A percentile compares a stretch with the other conserved stretches of the same genome.
Conservation (phyloP, 176 grass and related monocot species). For the Neostapfia colusana region DNA sequence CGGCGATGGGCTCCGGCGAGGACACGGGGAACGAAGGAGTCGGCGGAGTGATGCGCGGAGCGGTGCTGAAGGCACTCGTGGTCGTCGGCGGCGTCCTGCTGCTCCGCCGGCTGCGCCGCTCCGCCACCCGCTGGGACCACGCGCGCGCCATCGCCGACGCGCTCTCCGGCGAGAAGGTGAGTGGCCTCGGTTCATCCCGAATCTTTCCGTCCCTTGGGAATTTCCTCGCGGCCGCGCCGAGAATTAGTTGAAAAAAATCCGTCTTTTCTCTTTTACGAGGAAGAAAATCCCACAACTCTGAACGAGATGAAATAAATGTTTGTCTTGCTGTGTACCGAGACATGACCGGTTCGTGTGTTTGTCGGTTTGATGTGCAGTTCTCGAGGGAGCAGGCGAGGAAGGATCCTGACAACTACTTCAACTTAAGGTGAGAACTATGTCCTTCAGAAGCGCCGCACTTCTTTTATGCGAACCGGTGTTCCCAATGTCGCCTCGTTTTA, state of each 20-base stretch:
- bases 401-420: slow-evolving; percentile 88
- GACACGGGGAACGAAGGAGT: slow-evolving; percentile 39
- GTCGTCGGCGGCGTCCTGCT: slow-evolving; percentile 74
- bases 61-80: slow-evolving; percentile 79
- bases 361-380: slow-evolving; percentile 58
- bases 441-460: slow-evolving; percentile 1
- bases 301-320: not conserved
- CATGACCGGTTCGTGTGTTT: slow-evolving; percentile 9
- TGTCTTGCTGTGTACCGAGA: not conserved
- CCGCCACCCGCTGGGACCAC: slow-evolving; percentile 95
- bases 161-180: slow-evolving; percentile 87
- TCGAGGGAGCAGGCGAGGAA: slow-evolving; percentile 91
- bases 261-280: not conserved
- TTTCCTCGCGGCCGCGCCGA: not conserved
- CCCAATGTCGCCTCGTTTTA: not conserved
- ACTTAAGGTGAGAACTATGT: slow-evolving; percentile 66
- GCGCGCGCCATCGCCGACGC: slow-evolving; percentile 70
- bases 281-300: not conserved
- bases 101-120: slow-evolving; percentile 77
- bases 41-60: slow-evolving; percentile 53
- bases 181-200: no score
- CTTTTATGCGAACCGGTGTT: not conserved
- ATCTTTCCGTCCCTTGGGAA: not conserved
- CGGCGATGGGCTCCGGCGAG: slow-evolving; percentile 62
- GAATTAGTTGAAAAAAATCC: not conserved